Conservation (phyloP, 2,329 filamentous ascomycete species). For the Phoma sp. region DNA sequence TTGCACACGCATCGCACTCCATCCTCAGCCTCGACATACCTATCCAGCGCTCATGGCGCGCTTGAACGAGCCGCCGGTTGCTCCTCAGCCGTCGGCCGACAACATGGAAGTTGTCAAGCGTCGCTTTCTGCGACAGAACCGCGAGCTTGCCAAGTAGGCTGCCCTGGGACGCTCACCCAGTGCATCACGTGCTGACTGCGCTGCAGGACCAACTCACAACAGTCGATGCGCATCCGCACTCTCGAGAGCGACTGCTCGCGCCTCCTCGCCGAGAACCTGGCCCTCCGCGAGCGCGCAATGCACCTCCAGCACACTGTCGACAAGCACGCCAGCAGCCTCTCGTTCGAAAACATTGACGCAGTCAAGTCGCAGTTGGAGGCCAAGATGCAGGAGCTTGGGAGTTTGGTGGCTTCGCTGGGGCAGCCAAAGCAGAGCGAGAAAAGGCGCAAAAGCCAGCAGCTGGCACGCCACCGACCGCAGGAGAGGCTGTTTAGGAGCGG, state of each 20-base stretch:
- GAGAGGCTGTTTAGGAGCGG: slow-evolving; percentile 64
- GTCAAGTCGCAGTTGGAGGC: slow-evolving; percentile 74
- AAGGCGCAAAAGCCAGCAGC: slow-evolving; percentile 57
- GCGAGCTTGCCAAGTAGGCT: slow-evolving; percentile 71
- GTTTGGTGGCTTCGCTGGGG: slow-evolving; percentile 70
- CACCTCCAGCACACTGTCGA: slow-evolving; percentile 72
- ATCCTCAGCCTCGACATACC: slow-evolving; percentile 45
- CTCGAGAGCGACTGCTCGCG: slow-evolving; percentile 78
- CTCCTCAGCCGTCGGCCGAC: slow-evolving; percentile 61
- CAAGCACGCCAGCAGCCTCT: slow-evolving; percentile 63
- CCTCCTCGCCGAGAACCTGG: slow-evolving; percentile 79
- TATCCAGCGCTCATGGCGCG: slow-evolving; percentile 71
- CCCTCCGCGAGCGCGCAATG: slow-evolving; percentile 72
- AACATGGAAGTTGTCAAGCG: slow-evolving; percentile 72
- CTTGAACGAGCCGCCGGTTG: slow-evolving; percentile 72
- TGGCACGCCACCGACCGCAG: slow-evolving; percentile 55
- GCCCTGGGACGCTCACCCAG: background rate
- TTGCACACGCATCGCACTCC: slow-evolving; percentile 19
- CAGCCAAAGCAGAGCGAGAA: slow-evolving; percentile 37
- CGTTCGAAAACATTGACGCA: slow-evolving; percentile 70
- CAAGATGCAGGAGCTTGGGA: slow-evolving; percentile 74
- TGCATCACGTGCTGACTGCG: slow-evolving; percentile 16
- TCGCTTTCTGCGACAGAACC: slow-evolving; percentile 81
- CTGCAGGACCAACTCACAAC: slow-evolving; percentile 72
- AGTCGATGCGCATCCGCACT: slow-evolving; percentile 76